Base-by-base conservation (phyloP, 2,329 filamentous ascomycete genomes). In the Tolypocladium inflatum region DNA sequence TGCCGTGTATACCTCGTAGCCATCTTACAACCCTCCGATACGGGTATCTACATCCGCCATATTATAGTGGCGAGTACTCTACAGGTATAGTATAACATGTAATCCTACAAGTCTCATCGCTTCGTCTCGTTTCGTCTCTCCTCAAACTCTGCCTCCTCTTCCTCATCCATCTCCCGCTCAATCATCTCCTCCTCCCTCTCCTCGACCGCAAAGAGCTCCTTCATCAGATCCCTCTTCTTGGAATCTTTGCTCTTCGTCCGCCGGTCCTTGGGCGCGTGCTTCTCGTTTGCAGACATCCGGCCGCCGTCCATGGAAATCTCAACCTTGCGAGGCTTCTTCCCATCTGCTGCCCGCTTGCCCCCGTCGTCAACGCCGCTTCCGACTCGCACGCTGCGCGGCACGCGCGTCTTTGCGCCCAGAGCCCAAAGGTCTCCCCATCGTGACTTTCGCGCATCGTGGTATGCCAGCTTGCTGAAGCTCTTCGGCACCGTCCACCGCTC, bases 351-450 rank as follows among this genome's bases (percentile, higher is more conserved):
- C 45, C 78, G 72, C 55, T 79, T 76, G 4, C 76, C 78, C 5
- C 77, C 78, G 43, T 80, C 80, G 35, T 78, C 73, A 0, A 69
- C 69, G 56, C 73, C 74, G 61, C 68, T 71, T 56, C 89, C 89
- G 3, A 88, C 73, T 9, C 85, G 82, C 50, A 89, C 74, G 17
- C 76, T 78, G 53, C 89, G 78, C 2, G 73, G 68, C 4, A 88
- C 81, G 15, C 91, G 81, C 0, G 91, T 95, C 79, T 97, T 97
- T 26, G 92, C 93, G 0, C 94, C 94, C 0, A 97, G 78, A 0
- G 93, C 91, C 94, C 94, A 99, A 11, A 97, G 78, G 70, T 97
- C 94, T 43, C 94, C 94, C 94, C 93, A 97, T 56, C 76, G 77
- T 0, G 88, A 83, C 75, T 99, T 99, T 61, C 94, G 85, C 41